phyloP scores from a whole-genome alignment of 305 asterid species.

The Salvia sclarea region DNA sequence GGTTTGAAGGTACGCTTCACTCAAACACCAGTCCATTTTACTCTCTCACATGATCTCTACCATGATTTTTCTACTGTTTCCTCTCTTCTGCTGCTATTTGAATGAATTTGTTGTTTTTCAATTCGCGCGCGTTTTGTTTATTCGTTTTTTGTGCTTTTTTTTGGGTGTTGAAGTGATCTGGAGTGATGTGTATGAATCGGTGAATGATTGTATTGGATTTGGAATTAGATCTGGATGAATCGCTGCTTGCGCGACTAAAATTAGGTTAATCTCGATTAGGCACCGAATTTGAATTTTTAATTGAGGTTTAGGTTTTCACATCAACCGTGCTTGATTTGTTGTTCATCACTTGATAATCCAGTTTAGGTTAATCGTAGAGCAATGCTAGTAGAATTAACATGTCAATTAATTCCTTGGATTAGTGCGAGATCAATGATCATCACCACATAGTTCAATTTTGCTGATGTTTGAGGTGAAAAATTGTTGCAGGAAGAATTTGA shows the following conservation, averaged over 20 bases:
- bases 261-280: background rate
- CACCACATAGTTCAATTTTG: constrained; percentile 18
- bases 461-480: background rate
- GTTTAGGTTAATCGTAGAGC: background rate
- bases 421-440: background rate
- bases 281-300: background rate
- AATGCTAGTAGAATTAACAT: constrained; percentile 7
- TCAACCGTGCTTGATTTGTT: constrained; percentile 14
- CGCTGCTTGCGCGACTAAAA: background rate
- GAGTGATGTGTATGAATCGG: constrained; percentile 2
- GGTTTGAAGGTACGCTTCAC: constrained; percentile 41
- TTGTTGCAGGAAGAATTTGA: constrained; percentile 81
- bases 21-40: background rate
- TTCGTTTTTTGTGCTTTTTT: background rate
- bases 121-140: background rate
- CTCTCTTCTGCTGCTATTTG: background rate
- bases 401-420: background rate
- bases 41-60: background rate
- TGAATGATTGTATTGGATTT: background rate
- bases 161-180: background rate
- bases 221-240: constrained; percentile 26
- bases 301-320: background rate
- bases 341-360: background rate
- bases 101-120: background rate
- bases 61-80: no score